Evolutionary conservation across 148 eudicot genomes (phyloP).

Genomic region (Rhododendron mucronatum): DNA sequence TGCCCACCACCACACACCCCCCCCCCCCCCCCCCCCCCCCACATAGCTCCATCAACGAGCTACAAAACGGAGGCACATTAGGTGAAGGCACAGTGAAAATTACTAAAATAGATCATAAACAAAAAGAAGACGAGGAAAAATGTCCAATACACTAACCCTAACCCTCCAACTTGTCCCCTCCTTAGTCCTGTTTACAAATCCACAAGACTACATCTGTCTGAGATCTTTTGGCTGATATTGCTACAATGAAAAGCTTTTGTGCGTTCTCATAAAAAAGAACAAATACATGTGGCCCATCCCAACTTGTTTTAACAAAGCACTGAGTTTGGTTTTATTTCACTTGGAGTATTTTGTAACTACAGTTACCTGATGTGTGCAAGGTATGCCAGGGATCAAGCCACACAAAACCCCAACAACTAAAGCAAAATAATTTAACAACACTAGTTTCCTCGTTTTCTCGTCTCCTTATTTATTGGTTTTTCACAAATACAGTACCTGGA

Average conservation of each 20-base stretch:
- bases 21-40: too few relatives aligned
- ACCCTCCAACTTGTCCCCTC: not conserved
- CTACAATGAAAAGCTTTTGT: not conserved
- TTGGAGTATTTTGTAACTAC: not conserved
- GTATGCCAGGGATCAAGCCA: not conserved
- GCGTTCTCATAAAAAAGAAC: not conserved
- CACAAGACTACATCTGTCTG: not conserved
- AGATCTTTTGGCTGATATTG: too few relatives aligned
- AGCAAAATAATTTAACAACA: not conserved
- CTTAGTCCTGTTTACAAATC: not conserved
- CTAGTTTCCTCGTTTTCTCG: not conserved
- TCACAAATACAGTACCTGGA: slow-evolving; percentile 45
- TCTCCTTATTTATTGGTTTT: not conserved
- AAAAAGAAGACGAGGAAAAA: too few relatives aligned
- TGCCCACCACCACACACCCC: too few relatives aligned
- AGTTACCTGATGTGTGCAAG: not conserved
- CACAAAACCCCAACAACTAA: not conserved
- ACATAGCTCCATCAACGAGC: too few relatives aligned
- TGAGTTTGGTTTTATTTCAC: not conserved
- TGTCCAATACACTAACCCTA: too few relatives aligned
- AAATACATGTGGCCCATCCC: not conserved
- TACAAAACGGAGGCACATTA: too few relatives aligned
- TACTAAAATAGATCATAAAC: too few relatives aligned
- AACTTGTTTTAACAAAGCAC: not conserved
- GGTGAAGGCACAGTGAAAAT: too few relatives aligned